Evolutionary conservation across 495 filamentous ascomycete species (phyloP).

Genomic region (Annulohypoxylon moriforme): DNA sequence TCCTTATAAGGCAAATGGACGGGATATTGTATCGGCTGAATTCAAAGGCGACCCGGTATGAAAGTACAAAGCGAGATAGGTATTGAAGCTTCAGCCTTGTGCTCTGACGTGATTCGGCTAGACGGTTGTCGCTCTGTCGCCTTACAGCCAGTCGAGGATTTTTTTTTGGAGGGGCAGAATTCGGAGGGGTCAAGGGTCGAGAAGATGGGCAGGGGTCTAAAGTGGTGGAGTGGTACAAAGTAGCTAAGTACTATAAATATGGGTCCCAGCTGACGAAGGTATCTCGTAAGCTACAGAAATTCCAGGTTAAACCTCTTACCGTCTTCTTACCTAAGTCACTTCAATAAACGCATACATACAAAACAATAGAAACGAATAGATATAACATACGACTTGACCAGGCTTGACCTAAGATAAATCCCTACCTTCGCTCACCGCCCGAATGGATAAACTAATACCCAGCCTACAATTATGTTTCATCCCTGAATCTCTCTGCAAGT

Average conservation of each 20-base stretch:
- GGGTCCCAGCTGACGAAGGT: slow-evolving; percentile 29
- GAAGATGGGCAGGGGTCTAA: slow-evolving; percentile 17
- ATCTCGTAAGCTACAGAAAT: slow-evolving; percentile 28
- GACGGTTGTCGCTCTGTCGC: slow-evolving; percentile 9
- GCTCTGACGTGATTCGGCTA: slow-evolving; percentile 16
- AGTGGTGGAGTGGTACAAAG: background rate
- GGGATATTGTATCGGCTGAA: background rate
- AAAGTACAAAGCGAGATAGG: background rate
- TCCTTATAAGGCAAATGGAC: background rate
- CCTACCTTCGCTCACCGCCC: slow-evolving; percentile 19
- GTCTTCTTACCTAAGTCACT: background rate
- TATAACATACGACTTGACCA: background rate
- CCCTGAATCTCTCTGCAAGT: background rate
- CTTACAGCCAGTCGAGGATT: slow-evolving; percentile 15
- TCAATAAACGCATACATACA: background rate
- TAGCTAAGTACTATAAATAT: background rate
- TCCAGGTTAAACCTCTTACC: background rate
- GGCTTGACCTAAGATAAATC: background rate
- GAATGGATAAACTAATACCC: slow-evolving; percentile 21
- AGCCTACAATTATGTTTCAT: background rate
- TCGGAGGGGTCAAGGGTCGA: slow-evolving; percentile 20
- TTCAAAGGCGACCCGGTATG: background rate
- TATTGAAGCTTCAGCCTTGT: slow-evolving; percentile 42
- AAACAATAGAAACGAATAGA: background rate
- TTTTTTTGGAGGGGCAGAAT: slow-evolving; percentile 39